Conservation (phyloP, 2,329 filamentous ascomycete genomes). For the Neospermospora avenae region DNA sequence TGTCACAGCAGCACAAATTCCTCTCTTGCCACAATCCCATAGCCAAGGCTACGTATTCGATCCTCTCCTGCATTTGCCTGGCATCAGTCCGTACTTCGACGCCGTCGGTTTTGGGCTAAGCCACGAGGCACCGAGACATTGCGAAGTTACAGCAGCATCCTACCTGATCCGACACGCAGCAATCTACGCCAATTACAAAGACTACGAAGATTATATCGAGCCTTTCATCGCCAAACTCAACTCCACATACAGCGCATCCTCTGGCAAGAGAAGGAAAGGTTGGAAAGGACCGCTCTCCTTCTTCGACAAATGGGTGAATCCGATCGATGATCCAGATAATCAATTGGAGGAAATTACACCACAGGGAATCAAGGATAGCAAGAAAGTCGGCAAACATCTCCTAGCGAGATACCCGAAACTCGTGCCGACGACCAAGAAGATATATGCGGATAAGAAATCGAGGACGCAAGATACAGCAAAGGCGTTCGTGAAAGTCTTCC, state of each 20-base stretch:
- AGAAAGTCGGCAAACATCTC: conserved; percentile 31
- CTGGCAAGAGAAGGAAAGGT: conserved; percentile 23
- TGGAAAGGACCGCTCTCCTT: conserved; percentile 30
- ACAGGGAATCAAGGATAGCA: conserved; percentile 30
- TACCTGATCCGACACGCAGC: conserved; percentile 58
- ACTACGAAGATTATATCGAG: conserved; percentile 55
- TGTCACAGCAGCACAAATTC: conserved; percentile 11
- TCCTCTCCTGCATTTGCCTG: conserved; percentile 51
- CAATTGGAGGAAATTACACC: conserved; percentile 33
- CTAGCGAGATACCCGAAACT: conserved; percentile 30
- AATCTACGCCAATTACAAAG: conserved; percentile 58
- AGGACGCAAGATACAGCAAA: conserved; percentile 33
- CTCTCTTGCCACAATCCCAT: conserved; percentile 25
- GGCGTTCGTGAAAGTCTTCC: conserved; percentile 30
- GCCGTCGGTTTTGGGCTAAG: conserved; percentile 35
- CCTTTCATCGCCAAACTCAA: conserved; percentile 55
- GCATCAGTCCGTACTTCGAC: conserved; percentile 57
- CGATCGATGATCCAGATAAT: conserved; percentile 32
- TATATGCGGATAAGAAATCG: conserved; percentile 33
- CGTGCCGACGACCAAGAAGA: conserved; percentile 30
- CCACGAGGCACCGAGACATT: conserved; percentile 49
- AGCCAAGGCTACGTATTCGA: conserved; percentile 46
- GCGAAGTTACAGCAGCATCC: conserved; percentile 48
- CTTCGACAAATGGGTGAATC: conserved; percentile 31
- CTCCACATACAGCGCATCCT: conserved; percentile 40